phyloP scores from a whole-genome alignment of 1,284 basidiomycete genomes.

The Tilletiopsis washingtonensis region DNA sequence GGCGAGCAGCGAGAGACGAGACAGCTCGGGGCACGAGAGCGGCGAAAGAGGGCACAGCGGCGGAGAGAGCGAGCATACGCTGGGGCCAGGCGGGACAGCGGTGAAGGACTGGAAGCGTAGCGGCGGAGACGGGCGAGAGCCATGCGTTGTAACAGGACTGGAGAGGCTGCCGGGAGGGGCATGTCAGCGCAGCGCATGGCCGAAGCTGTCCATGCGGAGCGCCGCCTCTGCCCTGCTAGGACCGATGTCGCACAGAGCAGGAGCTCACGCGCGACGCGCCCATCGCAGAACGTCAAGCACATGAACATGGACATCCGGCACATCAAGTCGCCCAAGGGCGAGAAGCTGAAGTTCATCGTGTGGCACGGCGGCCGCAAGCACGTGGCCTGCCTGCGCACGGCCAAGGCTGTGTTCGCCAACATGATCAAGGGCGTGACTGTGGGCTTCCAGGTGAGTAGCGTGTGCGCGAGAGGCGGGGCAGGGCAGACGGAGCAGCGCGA shows the following conservation, averaged over 20 bases:
- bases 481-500: neutral
- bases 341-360: conserved; percentile 81
- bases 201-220: too few species aligned
- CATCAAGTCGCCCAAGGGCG: conserved; percentile 52
- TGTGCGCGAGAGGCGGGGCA: neutral
- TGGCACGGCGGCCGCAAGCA: conserved; percentile 99
- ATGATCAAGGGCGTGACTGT: conserved; percentile 80
- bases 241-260: too few species aligned
- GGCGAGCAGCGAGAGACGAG: neutral
- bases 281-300: conserved; percentile 42
- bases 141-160: too few species aligned
- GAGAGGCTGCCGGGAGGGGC: too few species aligned
- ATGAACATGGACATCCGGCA: conserved; percentile 48
- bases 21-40: neutral
- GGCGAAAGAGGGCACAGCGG: neutral
- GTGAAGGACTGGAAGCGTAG: too few species aligned
- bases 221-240: too few species aligned
- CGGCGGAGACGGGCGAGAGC: too few species aligned
- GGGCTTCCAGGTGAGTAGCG: conserved; percentile 61
- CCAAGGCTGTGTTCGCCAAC: conserved; percentile 89
- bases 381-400: conserved; percentile 92
- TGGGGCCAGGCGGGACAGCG: too few species aligned
- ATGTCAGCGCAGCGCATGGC: too few species aligned
- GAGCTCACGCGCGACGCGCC: neutral
- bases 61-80: too few species aligned